Conservation (phyloP, 2,329 filamentous ascomycete species). For the Botrytis galanthina region DNA sequence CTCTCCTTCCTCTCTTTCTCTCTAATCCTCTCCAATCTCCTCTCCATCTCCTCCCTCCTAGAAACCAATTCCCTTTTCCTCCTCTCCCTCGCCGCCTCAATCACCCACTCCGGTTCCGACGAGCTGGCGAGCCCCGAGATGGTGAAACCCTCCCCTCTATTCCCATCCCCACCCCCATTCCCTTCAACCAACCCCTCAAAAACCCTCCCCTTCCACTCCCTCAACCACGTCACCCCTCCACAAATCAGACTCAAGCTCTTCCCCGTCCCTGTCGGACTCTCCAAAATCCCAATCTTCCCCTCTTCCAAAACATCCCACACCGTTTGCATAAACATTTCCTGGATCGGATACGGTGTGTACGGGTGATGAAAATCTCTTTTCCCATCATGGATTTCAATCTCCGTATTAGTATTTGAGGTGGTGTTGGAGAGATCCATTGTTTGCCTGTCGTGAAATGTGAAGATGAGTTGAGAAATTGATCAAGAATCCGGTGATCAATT, state of each 20-base stretch:
- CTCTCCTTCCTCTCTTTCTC: slow-evolving; percentile 55
- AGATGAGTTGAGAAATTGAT: background rate
- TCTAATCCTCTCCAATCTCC: slow-evolving; percentile 54
- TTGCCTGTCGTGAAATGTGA: background rate
- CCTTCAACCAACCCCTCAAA: slow-evolving; percentile 52
- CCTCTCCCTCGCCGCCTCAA: slow-evolving; percentile 58
- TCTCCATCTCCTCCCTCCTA: slow-evolving; percentile 58
- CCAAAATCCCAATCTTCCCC: slow-evolving; percentile 67
- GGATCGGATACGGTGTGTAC: slow-evolving; percentile 68
- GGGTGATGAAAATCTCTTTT: slow-evolving; percentile 62
- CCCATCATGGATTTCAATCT: background rate
- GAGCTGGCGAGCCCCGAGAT: slow-evolving; percentile 39
- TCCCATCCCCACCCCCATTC: slow-evolving; percentile 47
- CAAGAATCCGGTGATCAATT: background rate
- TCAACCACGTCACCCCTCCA: slow-evolving; percentile 68
- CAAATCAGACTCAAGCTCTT: slow-evolving; percentile 74
- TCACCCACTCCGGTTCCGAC: slow-evolving; percentile 68
- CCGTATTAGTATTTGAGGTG: background rate
- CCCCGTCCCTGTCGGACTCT: slow-evolving; percentile 69
- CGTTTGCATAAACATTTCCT: slow-evolving; percentile 67
- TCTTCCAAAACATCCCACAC: slow-evolving; percentile 66
- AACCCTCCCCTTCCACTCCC: slow-evolving; percentile 55
- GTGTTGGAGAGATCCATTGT: background rate
- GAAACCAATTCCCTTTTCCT: slow-evolving; percentile 54
- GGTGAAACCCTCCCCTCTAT: background rate